These are phyloP conservation scores for Arctium lappa DNA, from an alignment of 129 eudicot species.

Conservation along the genomic window DNA sequence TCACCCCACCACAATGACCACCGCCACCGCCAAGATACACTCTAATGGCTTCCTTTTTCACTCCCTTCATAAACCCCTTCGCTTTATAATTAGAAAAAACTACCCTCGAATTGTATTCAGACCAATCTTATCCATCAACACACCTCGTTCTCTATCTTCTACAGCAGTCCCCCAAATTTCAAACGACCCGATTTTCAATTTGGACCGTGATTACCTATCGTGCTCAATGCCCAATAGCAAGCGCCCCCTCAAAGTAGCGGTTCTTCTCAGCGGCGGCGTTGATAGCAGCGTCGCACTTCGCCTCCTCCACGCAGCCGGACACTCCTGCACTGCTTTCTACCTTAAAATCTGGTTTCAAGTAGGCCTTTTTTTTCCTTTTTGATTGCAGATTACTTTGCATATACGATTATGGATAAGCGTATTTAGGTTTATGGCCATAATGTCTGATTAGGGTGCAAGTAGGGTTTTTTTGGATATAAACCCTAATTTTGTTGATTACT, in stretches of 20 bases:
- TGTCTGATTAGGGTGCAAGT: not conserved
- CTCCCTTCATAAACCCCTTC: not conserved
- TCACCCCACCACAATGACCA: conserved; percentile 22
- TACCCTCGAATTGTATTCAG: not conserved
- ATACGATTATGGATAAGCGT: not conserved
- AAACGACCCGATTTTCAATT: not conserved
- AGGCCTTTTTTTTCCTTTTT: not conserved
- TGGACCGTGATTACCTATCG: conserved; percentile 50
- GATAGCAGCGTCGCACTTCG: conserved; percentile 97
- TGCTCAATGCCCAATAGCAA: conserved; percentile 59
- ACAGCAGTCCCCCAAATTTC: conserved; percentile 4
- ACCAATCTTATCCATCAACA: conserved; percentile 15
- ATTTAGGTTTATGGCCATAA: not conserved
- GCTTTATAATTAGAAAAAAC: conserved; percentile 3
- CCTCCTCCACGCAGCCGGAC: conserved; percentile 90
- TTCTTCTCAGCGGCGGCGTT: conserved; percentile 90
- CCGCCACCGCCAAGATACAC: conserved; percentile 7
- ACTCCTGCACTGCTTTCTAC: conserved; percentile 91
- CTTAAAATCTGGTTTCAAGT: conserved; percentile 98
- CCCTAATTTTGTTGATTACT: not conserved
- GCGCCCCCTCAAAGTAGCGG: conserved; percentile 65
- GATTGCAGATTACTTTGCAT: not conserved
- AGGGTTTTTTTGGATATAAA: not conserved
- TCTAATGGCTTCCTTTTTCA: not conserved
- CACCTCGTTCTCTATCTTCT: conserved; percentile 21